Evolutionary conservation across 192 early-diverging fungal species (phyloP).

Genomic region (Coemansia sp.): DNA sequence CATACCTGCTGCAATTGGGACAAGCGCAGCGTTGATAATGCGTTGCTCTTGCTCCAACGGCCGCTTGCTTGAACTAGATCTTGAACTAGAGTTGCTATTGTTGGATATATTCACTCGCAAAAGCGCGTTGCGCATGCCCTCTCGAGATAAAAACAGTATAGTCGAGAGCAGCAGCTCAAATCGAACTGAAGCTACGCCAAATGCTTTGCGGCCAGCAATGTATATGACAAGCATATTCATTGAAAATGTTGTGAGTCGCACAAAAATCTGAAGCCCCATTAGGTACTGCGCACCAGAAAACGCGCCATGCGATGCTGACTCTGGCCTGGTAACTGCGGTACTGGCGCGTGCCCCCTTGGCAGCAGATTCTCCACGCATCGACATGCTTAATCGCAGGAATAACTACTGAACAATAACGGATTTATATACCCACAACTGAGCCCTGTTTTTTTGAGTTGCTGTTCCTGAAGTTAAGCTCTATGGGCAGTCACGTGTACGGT

Average conservation of each 20-base stretch:
- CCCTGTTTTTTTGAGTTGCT: neutral
- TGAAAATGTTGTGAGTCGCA: constrained; percentile 75
- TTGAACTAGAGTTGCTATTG: neutral
- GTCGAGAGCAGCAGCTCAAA: constrained; percentile 88
- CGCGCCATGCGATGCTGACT: constrained; percentile 22
- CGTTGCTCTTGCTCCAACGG: constrained; percentile 29
- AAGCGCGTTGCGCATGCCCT: constrained; percentile 72
- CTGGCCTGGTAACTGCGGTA: neutral
- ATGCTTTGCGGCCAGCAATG: constrained; percentile 66
- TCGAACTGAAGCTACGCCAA: constrained; percentile 81
- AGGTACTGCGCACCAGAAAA: constrained; percentile 75
- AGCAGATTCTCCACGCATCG: neutral
- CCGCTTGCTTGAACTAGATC: neutral
- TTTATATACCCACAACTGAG: no score
- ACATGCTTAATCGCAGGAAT: neutral
- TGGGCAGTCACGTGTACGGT: constrained; percentile 12
- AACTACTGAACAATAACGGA: neutral
- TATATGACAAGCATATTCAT: constrained; percentile 78
- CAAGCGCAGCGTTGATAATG: constrained; percentile 39
- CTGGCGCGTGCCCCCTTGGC: neutral
- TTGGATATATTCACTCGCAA: constrained; percentile 54
- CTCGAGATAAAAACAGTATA: constrained; percentile 87
- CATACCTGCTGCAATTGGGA: constrained; percentile 54
- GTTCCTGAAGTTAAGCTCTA: neutral
- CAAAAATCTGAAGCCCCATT: constrained; percentile 72